phyloP scores from a whole-genome alignment of 73 alveolate genomes.

The Paramecium primaurelia region DNA sequence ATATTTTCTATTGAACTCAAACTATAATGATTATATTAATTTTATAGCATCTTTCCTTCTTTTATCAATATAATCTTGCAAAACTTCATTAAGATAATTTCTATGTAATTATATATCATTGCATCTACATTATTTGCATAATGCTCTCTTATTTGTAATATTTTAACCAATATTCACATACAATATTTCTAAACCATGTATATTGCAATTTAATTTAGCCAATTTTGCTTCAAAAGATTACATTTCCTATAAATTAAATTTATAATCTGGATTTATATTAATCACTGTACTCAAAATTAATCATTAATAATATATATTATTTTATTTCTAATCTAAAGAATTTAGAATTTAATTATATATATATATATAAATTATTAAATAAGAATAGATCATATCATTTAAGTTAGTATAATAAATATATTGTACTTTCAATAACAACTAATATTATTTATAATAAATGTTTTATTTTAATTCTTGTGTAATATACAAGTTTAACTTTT shows the following conservation, averaged over 20 bases:
- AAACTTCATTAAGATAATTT: neutral
- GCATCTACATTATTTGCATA: neutral
- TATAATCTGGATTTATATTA: neutral
- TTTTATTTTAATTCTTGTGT: too few species aligned
- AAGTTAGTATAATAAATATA: too few species aligned
- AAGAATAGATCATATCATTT: too few species aligned
- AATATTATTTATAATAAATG: too few species aligned
- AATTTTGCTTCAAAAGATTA: neutral
- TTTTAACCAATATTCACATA: neutral
- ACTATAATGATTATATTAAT: neutral
- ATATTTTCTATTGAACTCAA: neutral
- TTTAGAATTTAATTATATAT: too few species aligned
- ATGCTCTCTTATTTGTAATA: neutral
- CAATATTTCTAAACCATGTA: neutral
- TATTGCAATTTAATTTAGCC: neutral
- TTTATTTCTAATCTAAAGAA: neutral
- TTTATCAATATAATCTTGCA: neutral
- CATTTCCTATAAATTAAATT: neutral
- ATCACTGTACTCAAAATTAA: neutral
- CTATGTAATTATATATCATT: neutral
- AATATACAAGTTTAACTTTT: too few species aligned
- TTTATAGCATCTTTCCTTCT: neutral
- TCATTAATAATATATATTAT: neutral
- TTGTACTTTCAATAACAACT: too few species aligned
- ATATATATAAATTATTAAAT: too few species aligned